phyloP scores from a whole-genome alignment of 129 eudicot genomes.

The Lactuca sativa region DNA sequence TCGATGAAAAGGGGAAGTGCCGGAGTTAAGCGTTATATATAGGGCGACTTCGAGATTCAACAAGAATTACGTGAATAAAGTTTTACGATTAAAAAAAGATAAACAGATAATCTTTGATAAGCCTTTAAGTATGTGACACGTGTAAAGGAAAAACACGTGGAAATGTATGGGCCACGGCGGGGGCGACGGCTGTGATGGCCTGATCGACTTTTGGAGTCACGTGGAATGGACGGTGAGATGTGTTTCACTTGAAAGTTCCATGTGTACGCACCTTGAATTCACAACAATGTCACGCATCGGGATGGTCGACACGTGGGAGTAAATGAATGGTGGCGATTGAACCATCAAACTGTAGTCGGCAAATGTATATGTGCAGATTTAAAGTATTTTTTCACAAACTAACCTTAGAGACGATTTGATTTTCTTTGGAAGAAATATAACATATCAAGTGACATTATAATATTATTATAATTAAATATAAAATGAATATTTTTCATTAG shows the following conservation, averaged over 20 bases:
- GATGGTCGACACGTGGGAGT: slow-evolving; percentile 15
- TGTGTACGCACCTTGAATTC: not conserved
- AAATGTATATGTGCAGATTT: not conserved
- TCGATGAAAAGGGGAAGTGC: slow-evolving; percentile 5
- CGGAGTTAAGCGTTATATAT: slow-evolving; percentile 30
- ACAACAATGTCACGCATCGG: not conserved
- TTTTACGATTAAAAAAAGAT: not conserved
- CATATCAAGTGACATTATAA: too few species aligned
- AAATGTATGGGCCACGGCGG: slow-evolving; percentile 24
- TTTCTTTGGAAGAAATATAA: too few species aligned
- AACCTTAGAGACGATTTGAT: too few species aligned
- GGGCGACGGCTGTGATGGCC: slow-evolving; percentile 47
- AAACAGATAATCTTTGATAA: slow-evolving; percentile 11
- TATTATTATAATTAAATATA: too few species aligned
- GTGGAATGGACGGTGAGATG: slow-evolving; percentile 62
- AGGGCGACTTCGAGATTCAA: slow-evolving; percentile 29
- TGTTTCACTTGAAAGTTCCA: slow-evolving; percentile 28
- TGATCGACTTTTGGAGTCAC: slow-evolving; percentile 25
- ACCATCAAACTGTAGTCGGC: not conserved
- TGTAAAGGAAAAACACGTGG: slow-evolving; percentile 49
- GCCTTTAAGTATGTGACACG: slow-evolving; percentile 44
- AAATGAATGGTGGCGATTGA: not conserved
- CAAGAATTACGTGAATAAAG: slow-evolving; percentile 16
- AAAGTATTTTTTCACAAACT: too few species aligned
- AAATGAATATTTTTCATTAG: too few species aligned